Evolutionary conservation across 106 monocot species (phyloP).

Genomic region (Vanilla planifolia): DNA sequence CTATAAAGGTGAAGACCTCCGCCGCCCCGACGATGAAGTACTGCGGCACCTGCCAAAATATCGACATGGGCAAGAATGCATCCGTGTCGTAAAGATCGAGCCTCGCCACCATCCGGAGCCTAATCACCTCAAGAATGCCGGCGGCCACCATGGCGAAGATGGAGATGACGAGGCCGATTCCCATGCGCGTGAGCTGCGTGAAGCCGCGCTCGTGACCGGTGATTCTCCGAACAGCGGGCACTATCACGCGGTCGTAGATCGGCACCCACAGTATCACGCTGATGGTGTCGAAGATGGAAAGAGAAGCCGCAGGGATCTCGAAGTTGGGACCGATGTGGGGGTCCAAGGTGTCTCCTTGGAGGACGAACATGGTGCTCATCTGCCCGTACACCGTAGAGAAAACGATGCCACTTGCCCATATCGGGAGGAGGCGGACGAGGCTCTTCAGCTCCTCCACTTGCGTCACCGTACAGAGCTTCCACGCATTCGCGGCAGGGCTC

Average conservation of each 20-base stretch:
- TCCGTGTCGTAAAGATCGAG: constrained; percentile 11
- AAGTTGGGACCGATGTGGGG: constrained; percentile 15
- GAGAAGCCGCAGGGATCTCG: constrained; percentile 25
- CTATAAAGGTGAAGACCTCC: constrained; percentile 19
- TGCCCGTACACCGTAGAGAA: constrained; percentile 28
- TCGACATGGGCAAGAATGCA: constrained; percentile 21
- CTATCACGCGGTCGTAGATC: constrained; percentile 20
- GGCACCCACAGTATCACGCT: constrained; percentile 22
- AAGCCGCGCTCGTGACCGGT: constrained; percentile 22
- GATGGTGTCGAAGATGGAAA: constrained; percentile 25
- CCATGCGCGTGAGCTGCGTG: constrained; percentile 32
- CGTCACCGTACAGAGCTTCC: constrained; percentile 25
- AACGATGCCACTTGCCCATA: constrained; percentile 26
- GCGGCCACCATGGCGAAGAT: constrained; percentile 27
- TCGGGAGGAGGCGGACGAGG: constrained; percentile 14
- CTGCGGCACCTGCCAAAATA: constrained; percentile 28
- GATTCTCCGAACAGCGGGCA: constrained; percentile 12
- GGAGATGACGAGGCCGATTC: constrained; percentile 30
- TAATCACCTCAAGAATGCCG: constrained; percentile 21
- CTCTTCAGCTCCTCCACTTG: constrained; percentile 30
- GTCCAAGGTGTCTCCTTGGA: constrained; percentile 26
- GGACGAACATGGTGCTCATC: constrained; percentile 36
- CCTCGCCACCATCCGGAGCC: constrained; percentile 15
- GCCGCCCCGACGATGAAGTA: constrained; percentile 24
- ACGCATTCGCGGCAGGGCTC: background rate